These are phyloP conservation scores for Cryphonectria parasitica DNA, from an alignment of 2,329 filamentous ascomycete species.

Conservation along the genomic window DNA sequence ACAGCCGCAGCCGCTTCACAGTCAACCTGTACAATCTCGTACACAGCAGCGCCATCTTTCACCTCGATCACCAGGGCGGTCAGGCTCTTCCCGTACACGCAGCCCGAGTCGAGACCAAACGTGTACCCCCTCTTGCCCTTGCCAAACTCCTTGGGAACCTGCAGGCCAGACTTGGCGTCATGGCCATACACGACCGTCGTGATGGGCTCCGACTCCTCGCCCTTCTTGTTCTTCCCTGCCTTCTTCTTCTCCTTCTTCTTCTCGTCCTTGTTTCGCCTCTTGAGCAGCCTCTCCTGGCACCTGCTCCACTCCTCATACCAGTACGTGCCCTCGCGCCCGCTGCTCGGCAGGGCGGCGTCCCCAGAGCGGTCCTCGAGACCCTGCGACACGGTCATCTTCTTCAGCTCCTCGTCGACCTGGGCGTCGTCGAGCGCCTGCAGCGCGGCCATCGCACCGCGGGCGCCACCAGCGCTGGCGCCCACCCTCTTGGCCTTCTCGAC, in stretches of 20 bases:
- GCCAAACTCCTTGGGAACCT: constrained; percentile 35
- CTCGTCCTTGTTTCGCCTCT: constrained; percentile 31
- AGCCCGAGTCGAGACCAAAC: constrained; percentile 85
- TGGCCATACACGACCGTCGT: constrained; percentile 86
- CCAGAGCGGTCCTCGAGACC: constrained; percentile 26
- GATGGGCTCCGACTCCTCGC: constrained; percentile 48
- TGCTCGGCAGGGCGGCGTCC: constrained; percentile 41
- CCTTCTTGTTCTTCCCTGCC: constrained; percentile 49
- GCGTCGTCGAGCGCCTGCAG: constrained; percentile 27
- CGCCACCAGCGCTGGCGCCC: constrained; percentile 29
- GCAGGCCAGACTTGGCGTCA: constrained; percentile 74
- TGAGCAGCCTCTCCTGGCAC: constrained; percentile 44
- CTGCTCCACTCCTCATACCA: constrained; percentile 71
- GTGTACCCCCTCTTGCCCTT: constrained; percentile 55
- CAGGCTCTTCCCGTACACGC: constrained; percentile 74
- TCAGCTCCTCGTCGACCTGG: constrained; percentile 32
- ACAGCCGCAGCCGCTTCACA: constrained; percentile 37
- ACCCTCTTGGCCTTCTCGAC: constrained; percentile 39
- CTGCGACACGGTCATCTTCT: constrained; percentile 26
- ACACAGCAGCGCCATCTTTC: constrained; percentile 38
- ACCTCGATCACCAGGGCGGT: constrained; percentile 76
- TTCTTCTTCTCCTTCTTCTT: constrained; percentile 34
- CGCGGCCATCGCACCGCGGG: constrained; percentile 26
- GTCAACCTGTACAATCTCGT: constrained; percentile 46
- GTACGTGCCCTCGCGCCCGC: constrained; percentile 57